phyloP scores from a whole-genome alignment of 495 filamentous ascomycete genomes.

The Annulohypoxylon stygium region DNA sequence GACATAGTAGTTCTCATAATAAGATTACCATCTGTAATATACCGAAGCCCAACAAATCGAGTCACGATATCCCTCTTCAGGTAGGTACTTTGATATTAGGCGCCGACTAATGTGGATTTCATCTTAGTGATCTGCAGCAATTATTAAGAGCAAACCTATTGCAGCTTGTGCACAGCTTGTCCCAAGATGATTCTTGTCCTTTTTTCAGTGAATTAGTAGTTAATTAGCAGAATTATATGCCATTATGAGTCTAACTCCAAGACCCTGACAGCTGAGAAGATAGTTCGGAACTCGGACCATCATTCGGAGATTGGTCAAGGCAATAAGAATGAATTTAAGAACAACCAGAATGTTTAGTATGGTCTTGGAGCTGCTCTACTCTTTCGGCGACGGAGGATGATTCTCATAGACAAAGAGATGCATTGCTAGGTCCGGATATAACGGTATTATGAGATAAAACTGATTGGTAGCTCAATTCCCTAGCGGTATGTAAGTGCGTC shows the following conservation, averaged over 20 bases:
- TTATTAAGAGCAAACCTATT: not conserved
- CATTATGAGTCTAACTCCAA: not conserved
- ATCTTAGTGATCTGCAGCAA: not conserved
- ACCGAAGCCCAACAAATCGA: not conserved
- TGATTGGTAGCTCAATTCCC: conserved; percentile 1
- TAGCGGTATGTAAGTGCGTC: not conserved
- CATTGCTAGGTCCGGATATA: not conserved
- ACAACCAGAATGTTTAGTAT: not conserved
- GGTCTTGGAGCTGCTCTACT: not conserved
- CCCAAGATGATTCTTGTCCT: not conserved
- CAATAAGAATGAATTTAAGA: not conserved
- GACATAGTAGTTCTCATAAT: conserved; percentile 1
- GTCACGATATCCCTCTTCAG: not conserved
- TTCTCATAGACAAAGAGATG: not conserved
- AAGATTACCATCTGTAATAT: not conserved
- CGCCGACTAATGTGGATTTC: not conserved
- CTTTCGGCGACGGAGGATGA: not conserved
- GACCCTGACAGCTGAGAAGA: not conserved
- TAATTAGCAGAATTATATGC: not conserved
- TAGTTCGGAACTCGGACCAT: not conserved
- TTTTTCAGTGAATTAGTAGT: not conserved
- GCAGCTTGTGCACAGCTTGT: not conserved
- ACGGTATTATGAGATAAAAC: not conserved
- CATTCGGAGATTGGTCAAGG: not conserved
- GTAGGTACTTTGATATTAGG: not conserved